Evolutionary conservation across 306 rosid species (phyloP).

Genomic region (Pueraria montana): DNA sequence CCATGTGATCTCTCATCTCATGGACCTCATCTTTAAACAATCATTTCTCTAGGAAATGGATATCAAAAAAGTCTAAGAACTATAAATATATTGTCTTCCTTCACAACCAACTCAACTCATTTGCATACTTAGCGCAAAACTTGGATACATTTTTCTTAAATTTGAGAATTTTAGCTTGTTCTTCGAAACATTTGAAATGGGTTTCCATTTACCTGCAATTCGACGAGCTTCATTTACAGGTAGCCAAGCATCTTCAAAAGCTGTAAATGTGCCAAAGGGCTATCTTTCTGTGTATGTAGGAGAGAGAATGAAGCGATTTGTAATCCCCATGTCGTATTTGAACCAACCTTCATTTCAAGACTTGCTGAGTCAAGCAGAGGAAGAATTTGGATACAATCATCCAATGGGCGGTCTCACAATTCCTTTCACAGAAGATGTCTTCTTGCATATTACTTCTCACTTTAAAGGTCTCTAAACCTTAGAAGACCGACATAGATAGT

Average conservation of each 20-base stretch:
- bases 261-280: slow-evolving; percentile 33
- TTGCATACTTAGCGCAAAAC: slow-evolving; percentile 6
- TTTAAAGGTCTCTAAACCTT: slow-evolving; percentile 32
- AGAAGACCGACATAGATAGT: slow-evolving; percentile 10
- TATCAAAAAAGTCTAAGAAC: neutral
- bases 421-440: slow-evolving; percentile 51
- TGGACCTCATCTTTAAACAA: slow-evolving; percentile 20
- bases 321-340: too few relatives aligned
- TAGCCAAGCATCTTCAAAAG: slow-evolving; percentile 38
- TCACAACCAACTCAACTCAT: slow-evolving; percentile 15
- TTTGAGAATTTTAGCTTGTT: slow-evolving; percentile 10
- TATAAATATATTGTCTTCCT: slow-evolving; percentile 22
- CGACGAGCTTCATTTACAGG: slow-evolving; percentile 4
- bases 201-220: slow-evolving; percentile 38
- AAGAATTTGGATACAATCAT: too few relatives aligned
- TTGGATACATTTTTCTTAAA: neutral
- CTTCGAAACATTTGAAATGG: slow-evolving; percentile 37
- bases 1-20: slow-evolving; percentile 46
- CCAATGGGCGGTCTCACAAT: slow-evolving; percentile 58
- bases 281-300: slow-evolving; percentile 55
- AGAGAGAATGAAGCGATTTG: slow-evolving; percentile 50
- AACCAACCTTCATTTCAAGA: too few relatives aligned
- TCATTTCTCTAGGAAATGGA: neutral
- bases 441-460: slow-evolving; percentile 47
- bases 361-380: too few relatives aligned